A percentile compares a stretch with the other conserved stretches of the same genome.
Evolutionary conservation across 208 protist species (phyloP).

Genomic region (Wallacemonas sp.): DNA sequence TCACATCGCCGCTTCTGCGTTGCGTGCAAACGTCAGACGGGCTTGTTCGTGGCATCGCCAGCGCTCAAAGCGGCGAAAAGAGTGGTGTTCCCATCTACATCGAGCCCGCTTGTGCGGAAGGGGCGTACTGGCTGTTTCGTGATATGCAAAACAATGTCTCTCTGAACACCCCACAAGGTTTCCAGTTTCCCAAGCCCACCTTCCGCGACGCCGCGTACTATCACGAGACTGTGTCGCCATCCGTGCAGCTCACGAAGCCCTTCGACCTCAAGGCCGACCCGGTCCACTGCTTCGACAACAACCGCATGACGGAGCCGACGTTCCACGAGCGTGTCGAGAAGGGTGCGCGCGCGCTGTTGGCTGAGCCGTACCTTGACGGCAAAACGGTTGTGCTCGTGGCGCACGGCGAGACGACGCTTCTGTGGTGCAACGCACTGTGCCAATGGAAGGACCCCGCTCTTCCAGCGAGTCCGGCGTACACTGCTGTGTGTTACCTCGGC

Average conservation of each 20-base stretch:
- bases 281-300: constrained; percentile 22
- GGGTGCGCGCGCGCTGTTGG: constrained; percentile 25
- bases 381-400: constrained; percentile 44
- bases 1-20: constrained; percentile 49
- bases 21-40: constrained; percentile 57
- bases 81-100: constrained; percentile 33
- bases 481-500: constrained; percentile 16
- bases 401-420: constrained; percentile 39
- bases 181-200: constrained; percentile 37
- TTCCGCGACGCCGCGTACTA: constrained; percentile 32
- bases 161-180: constrained; percentile 19
- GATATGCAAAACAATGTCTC: constrained; percentile 45
- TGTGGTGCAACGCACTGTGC: constrained; percentile 28
- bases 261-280: constrained; percentile 38
- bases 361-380: constrained; percentile 24
- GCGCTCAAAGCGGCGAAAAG: constrained; percentile 1
- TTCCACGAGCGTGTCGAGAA: constrained; percentile 32
- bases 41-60: constrained; percentile 27
- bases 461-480: constrained; percentile 26
- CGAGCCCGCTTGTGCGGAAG: constrained; percentile 48
- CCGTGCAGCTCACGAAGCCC: constrained; percentile 31
- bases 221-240: constrained; percentile 28
- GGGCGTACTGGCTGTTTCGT: constrained; percentile 39
- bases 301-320: constrained; percentile 28
- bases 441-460: background rate